Evolutionary conservation across 2,329 filamentous ascomycete genomes (phyloP).

Genomic region (Colletotrichum simmondsii): DNA sequence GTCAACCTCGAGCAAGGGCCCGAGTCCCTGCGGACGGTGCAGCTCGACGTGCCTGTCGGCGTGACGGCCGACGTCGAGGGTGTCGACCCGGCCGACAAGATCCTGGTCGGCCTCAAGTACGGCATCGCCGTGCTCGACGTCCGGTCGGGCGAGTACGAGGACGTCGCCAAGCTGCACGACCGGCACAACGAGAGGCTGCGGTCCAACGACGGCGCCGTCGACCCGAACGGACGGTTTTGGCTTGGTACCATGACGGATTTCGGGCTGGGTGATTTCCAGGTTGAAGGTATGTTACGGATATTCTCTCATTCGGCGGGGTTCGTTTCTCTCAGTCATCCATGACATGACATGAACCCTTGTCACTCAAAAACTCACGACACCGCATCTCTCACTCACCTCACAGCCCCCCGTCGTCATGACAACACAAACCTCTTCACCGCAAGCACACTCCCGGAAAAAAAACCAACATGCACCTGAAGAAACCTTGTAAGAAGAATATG

Average conservation of each 20-base stretch:
- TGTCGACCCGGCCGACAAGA: conserved; percentile 68
- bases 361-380: background rate
- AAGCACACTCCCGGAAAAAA: no score
- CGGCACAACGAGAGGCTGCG: conserved; percentile 64
- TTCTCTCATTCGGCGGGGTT: background rate
- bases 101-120: conserved; percentile 83
- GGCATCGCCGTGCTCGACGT: conserved; percentile 84
- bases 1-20: conserved; percentile 74
- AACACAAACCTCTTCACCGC: conserved; percentile 2
- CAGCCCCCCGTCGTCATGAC: background rate
- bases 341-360: background rate
- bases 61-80: conserved; percentile 85
- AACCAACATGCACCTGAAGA: background rate
- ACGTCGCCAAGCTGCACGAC: conserved; percentile 61
- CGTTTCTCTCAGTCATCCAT: background rate
- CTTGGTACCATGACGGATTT: conserved; percentile 88
- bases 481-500: background rate
- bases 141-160: conserved; percentile 62
- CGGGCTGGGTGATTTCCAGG: conserved; percentile 64
- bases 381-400: background rate
- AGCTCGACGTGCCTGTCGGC: conserved; percentile 65
- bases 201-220: conserved; percentile 86
- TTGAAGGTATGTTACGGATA: conserved; percentile 61
- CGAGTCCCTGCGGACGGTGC: conserved; percentile 69
- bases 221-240: conserved; percentile 86